Evolutionary conservation across 768 basidiomycete genomes (phyloP), one percentile per base, ranked within the genome.

Genomic region (Boletus barrowsii): DNA sequence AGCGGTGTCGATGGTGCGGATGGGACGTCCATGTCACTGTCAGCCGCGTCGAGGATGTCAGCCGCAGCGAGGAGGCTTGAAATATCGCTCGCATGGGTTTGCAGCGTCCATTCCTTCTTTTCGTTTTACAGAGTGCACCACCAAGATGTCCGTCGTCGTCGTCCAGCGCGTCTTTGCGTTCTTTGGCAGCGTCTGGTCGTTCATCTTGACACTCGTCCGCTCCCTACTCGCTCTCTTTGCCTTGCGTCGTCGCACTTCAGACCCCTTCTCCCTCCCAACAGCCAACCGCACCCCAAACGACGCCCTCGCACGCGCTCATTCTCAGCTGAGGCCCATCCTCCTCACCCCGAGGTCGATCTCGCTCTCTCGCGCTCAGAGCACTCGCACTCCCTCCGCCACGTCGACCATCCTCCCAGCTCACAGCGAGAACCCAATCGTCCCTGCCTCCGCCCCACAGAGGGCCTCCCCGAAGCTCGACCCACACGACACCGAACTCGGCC

Each of bases 1-100:
- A 91, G 76, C 0, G 87, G 26, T 5, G 47, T 37, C 24, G 47
- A 37, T 3, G 36, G 36, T 26, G 17, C 24, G 24, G 47, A 47
- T 14, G 47, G 37, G 26, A 48, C 47, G 40, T 44, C 35, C 50
- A 46, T 53, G 51, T 43, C 37, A 39, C 10, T 48, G 51, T 58
- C 49, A 55, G 56, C 61, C 61, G 30, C 62, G 18, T 29, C 29
- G 15, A 39, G 11, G 37, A 39, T 17, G 56, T 57, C 56, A 57
- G 55, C 55, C 54, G 59, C 45, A 35, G 33, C 33, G 6, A 32
- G 15, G 37, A 39, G 15, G n/a, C 14, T 39, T 39, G n/a, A 39
- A 39, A 39, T 59, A 58, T 24, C 40, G 30, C 13, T n/a, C 18
- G 39, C 10, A 17, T 6, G 37, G 29, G 13, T 14, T 35, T 15